A percentile compares a stretch with the other conserved stretches of the same genome.
These are phyloP conservation scores for Camillea tinctor DNA, from an alignment of 2,329 filamentous ascomycete genomes.

Conservation along the genomic window DNA sequence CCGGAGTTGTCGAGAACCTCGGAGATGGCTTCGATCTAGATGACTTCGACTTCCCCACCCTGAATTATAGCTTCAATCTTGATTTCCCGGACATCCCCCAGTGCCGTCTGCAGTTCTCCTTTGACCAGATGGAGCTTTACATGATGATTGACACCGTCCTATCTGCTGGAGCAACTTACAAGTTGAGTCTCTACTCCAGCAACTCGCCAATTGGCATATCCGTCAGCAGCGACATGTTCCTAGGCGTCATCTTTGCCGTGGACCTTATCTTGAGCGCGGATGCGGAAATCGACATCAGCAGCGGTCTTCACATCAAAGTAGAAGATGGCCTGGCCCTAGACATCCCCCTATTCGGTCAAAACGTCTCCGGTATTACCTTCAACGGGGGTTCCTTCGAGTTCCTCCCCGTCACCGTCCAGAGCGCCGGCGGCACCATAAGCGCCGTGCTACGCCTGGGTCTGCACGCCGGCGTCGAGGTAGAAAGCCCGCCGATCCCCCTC, in stretches of 20 bases:
- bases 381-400: conserved; percentile 56
- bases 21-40: conserved; percentile 28
- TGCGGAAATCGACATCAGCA: conserved; percentile 47
- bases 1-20: conserved; percentile 24
- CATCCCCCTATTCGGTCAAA: conserved; percentile 48
- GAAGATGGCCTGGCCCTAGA: conserved; percentile 49
- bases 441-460: conserved; percentile 48
- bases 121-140: conserved; percentile 54
- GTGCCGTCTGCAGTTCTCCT: conserved; percentile 42
- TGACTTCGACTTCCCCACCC: conserved; percentile 35
- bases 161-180: conserved; percentile 43
- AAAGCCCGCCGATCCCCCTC: conserved; percentile 21
- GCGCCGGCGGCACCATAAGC: conserved; percentile 41
- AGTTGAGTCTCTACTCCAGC: conserved; percentile 48
- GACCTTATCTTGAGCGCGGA: conserved; percentile 52
- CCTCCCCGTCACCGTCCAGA: conserved; percentile 51
- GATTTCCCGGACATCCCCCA: conserved; percentile 43
- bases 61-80: conserved; percentile 44
- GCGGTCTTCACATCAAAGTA: conserved; percentile 54
- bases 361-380: conserved; percentile 47
- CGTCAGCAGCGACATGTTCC: conserved; percentile 36
- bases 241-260: conserved; percentile 48
- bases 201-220: conserved; percentile 43
- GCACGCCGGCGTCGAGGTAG: conserved; percentile 42
- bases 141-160: conserved; percentile 45